Base-by-base conservation (phyloP, 164 flowering plant species). In the Tinospora cordifolia region DNA sequence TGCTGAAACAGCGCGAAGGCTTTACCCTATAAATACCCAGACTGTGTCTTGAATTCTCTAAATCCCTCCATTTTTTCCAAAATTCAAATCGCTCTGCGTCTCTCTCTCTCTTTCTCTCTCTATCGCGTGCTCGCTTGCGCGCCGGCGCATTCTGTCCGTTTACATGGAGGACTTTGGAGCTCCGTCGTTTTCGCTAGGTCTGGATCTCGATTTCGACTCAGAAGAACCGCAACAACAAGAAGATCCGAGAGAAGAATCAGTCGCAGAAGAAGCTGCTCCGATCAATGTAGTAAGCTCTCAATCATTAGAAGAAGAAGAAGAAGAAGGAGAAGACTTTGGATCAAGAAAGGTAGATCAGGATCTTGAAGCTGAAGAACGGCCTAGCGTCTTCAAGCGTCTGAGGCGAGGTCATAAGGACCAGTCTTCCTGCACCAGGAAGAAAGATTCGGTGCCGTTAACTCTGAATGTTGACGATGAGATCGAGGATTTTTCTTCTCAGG, bases 171-270 rank as follows among this genome's bases (percentile, higher is more conserved):
- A 85, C 59, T 74, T 81, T 68, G 84, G 76, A 69, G 81, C 87
- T 41, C 98, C 98, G 6, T 86, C 95, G 1, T 92, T 92, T 79
- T 92, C 96, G 57, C 83, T 92, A 41, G 96, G 98, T 9, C 71
- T 92, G 66, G 97, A 92, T 72, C 71, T 87, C 24, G 89, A 83
- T 65, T 67, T 75, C 69, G 86, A 87, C 22, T 57, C 79, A 40
- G 80, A 84, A 62, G 36, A 30, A 30, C 36, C 36, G 36, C 36
- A 30, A 62, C 81, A 80, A 69, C 80, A 62, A 66, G 25, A 65
- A 4, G 1, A 72, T 30, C 64, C 41, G 15, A 30, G 27, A 6
- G 67, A 68, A 19, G 70, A 66, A 36, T 26, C 67, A 19, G 22
- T 38, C 19, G 22, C 13, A 65, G 22, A 47, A 38, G 67, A 26